These are phyloP conservation scores for Noccaea caerulescens DNA, from an alignment of 345 rosid species.

Conservation along the genomic window DNA sequence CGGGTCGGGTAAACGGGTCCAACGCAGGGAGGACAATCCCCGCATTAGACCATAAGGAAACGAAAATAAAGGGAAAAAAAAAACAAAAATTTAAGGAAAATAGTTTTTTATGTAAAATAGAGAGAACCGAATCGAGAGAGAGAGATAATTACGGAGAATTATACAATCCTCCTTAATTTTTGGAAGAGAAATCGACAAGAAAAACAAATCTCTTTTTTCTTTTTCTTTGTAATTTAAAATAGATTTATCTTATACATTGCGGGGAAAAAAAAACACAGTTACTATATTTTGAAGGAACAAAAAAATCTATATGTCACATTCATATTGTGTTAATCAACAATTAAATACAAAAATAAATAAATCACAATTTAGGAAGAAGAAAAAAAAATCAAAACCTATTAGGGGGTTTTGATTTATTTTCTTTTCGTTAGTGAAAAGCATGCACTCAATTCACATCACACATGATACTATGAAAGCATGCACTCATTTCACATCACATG, in stretches of 20 bases:
- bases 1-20: constrained; percentile 71
- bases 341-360: constrained; percentile 14
- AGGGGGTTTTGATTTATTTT: background rate
- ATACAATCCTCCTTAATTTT: constrained; percentile 39
- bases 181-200: constrained; percentile 35
- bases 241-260: constrained; percentile 4
- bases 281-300: background rate
- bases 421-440: constrained; percentile 34
- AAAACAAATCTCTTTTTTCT: constrained; percentile 6
- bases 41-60: constrained; percentile 50
- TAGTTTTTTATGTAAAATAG: constrained; percentile 37
- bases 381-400: background rate
- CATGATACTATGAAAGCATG: constrained; percentile 25
- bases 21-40: constrained; percentile 46
- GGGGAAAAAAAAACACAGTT: background rate
- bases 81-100: constrained; percentile 18
- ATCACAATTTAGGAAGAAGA: constrained; percentile 23
- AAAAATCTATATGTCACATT: constrained; percentile 16
- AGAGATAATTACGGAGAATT: constrained; percentile 33
- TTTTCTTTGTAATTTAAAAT: constrained; percentile 22
- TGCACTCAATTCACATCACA: constrained; percentile 40
- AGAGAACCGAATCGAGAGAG: constrained; percentile 26
- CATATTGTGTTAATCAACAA: constrained; percentile 15
- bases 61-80: constrained; percentile 25
- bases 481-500: constrained; percentile 22